Percentiles rank a stretch among this genome's conserved stretches.
Conservation (phyloP, 305 asterid genomes). For the Rubia balearica region DNA sequence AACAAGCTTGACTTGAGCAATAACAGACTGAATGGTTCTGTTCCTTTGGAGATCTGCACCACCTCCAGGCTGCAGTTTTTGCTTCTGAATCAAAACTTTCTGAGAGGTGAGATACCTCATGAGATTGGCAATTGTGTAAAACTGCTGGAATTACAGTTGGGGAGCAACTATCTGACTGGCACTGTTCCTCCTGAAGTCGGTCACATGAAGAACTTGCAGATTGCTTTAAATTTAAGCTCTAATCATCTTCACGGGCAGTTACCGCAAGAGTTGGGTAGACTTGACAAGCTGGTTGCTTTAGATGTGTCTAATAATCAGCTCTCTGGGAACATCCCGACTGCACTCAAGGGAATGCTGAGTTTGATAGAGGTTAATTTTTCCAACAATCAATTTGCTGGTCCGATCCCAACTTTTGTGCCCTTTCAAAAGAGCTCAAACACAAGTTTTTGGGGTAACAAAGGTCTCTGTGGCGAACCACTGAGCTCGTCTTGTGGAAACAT, state of each 20-base stretch:
- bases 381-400: slow-evolving; percentile 64
- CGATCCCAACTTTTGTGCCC: slow-evolving; percentile 67
- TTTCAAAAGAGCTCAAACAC: slow-evolving; percentile 81
- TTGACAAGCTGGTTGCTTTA: slow-evolving; percentile 85
- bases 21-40: slow-evolving; percentile 63
- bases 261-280: slow-evolving; percentile 78
- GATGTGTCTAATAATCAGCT: slow-evolving; percentile 82
- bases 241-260: slow-evolving; percentile 67
- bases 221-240: slow-evolving; percentile 69
- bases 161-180: slow-evolving; percentile 63
- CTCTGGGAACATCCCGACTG: slow-evolving; percentile 58
- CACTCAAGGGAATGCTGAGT: slow-evolving; percentile 79
- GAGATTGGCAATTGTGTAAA: slow-evolving; percentile 83
- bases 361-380: slow-evolving; percentile 89
- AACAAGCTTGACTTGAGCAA: slow-evolving; percentile 81
- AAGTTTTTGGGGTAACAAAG: slow-evolving; percentile 72
- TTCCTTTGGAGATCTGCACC: slow-evolving; percentile 62
- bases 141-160: slow-evolving; percentile 74
- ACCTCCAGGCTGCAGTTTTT: slow-evolving; percentile 71
- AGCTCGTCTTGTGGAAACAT: slow-evolving; percentile 46
- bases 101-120: slow-evolving; percentile 67
- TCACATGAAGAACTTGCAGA: slow-evolving; percentile 79
- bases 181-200: slow-evolving; percentile 82
- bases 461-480: slow-evolving; percentile 86
- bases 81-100: slow-evolving; percentile 51